Base-by-base conservation (phyloP, 208 protist species). In the Acanthamoeba royreba region DNA sequence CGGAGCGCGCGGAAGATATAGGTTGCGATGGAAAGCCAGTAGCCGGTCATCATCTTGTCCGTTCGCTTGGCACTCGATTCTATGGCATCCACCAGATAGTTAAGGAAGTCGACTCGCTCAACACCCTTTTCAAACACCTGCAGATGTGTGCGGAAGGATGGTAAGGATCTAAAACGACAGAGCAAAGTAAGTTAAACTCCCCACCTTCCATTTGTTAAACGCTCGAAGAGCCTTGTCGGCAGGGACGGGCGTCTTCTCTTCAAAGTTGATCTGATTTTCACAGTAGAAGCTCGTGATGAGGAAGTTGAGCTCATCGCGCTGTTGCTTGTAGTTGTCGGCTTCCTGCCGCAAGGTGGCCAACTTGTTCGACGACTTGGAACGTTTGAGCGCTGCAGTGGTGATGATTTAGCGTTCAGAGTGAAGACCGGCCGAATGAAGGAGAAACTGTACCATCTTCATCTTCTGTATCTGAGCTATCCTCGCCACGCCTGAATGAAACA, bases 11-110 rank as follows among this genome's bases (percentile, higher is more conserved):
- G 81, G 45, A 33, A 89, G 81, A 89, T 33, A 47, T 89, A 63
- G 46, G 38, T 11, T 19, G 49, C 28, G 46, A 61, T 43, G 15
- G 81, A 58, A 25, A 89, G 81, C 81, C 81, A 89, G 38, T 89
- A 89, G 81, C 81, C 81, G 28, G 52, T 89, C 81, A 89, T 89
- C 45, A 89, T 89, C 52, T 89, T 89, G 52, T 89, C 81, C 35
- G 81, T 89, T 1, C 81, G 45, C 81, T 89, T 63, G 35, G 81
- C 35, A 28, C 46, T 40, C 15, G 81, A 8, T n/a, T 89, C 81
- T 42, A 89, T 89, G 15, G 81, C 81, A 25, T 89, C 81, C 0
- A 61, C 81, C 45, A 89, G 28, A 25, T 66, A 63, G 15, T 55
- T 63, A 8, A 89, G 31, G 35, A 89, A 89, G 11, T 89, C 81